phyloP scores from a whole-genome alignment of 78 protist species.

The Mantamonas sphyraenae region DNA sequence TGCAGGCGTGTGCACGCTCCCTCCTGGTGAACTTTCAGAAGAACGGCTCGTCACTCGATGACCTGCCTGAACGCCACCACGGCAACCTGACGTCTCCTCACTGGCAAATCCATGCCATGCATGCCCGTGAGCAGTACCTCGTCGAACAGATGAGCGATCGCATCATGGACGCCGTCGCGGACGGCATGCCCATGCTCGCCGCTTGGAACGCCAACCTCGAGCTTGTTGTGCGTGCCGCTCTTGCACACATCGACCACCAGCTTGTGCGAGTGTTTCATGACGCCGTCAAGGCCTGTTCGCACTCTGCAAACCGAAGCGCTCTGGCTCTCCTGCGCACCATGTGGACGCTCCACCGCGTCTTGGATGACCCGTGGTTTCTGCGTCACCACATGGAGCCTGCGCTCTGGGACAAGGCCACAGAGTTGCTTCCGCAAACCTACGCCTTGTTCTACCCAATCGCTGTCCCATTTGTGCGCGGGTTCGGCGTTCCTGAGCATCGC shows the following conservation, averaged over 20 bases:
- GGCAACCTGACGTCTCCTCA: conserved; percentile 14
- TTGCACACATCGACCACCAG: conserved; percentile 8
- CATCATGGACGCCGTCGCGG: conserved; percentile 12
- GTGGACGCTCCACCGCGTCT: conserved; percentile 9
- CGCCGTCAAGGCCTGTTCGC: conserved; percentile 16
- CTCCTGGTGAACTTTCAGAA: conserved; percentile 19
- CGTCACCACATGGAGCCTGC: too few relatives aligned
- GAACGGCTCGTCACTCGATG: conserved; percentile 24
- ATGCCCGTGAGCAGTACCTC: conserved; percentile 11
- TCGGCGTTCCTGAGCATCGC: too few relatives aligned
- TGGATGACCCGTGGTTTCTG: conserved; percentile 33
- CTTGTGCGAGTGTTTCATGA: conserved; percentile 13
- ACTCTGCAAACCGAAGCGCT: conserved; percentile 6
- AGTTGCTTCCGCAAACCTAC: too few relatives aligned
- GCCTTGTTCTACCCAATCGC: too few relatives aligned
- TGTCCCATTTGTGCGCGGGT: too few relatives aligned
- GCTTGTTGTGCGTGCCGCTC: conserved; percentile 14
- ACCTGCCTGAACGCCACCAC: not conserved
- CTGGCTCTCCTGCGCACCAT: conserved; percentile 10
- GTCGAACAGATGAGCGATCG: conserved; percentile 4
- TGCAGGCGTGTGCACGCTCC: conserved; percentile 33
- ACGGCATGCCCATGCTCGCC: conserved; percentile 34
- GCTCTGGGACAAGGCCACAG: too few relatives aligned
- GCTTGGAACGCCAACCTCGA: conserved; percentile 38
- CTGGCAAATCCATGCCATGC: conserved; percentile 7